Base-by-base conservation (phyloP, 2,329 filamentous ascomycete genomes). In the Myriangium duriaei region DNA sequence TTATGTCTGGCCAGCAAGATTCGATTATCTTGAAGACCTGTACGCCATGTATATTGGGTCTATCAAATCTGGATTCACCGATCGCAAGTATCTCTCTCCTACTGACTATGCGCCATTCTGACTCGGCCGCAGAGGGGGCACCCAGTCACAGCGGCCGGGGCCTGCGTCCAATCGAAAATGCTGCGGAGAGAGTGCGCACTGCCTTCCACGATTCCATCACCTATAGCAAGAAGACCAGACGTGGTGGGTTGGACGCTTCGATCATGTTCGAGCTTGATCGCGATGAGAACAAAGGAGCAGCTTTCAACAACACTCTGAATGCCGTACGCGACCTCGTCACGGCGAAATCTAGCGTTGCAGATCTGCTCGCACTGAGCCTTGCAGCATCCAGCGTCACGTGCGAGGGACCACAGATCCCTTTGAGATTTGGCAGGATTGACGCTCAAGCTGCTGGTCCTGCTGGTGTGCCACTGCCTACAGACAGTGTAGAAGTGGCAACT, bases 201-300 rank as follows among this genome's bases (percentile, higher is more conserved):
- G 51, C 53, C 28, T 58, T 58, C 34, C 57, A 60, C 41, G 57
- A 59, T 31, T 49, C 56, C 35, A 49, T 51, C 1, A 56, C 54
- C 0, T 49, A 50, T 15, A 45, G 57, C 40, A 47, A 48, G 12
- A 40, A 43, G 2, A 47, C 49, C 3, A 52, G 51, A 5, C 49
- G 42, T 5, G 57, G 57, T 26, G 57, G 56, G 5, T 38, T 58
- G 9, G 57, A 59, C 29, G 55, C 52, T 7, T 57, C 53, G 10
- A 55, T 59, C 6, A 51, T 51, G 29, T 58, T 51, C 32, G 57
- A 60, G 35, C 50, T 46, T 4, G 40, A 49, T 3, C 45, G 51
- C 26, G 31, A 36, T 12, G 53, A 55, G 13, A 55, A 60, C 42
- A 42, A 45, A 0, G 57, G 57, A 17, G 37, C 41, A 31, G 55